Percentiles rank a stretch among this genome's conserved stretches.
Conservation (phyloP, 176 grass and related monocot genomes). For the Triticum aestivum region DNA sequence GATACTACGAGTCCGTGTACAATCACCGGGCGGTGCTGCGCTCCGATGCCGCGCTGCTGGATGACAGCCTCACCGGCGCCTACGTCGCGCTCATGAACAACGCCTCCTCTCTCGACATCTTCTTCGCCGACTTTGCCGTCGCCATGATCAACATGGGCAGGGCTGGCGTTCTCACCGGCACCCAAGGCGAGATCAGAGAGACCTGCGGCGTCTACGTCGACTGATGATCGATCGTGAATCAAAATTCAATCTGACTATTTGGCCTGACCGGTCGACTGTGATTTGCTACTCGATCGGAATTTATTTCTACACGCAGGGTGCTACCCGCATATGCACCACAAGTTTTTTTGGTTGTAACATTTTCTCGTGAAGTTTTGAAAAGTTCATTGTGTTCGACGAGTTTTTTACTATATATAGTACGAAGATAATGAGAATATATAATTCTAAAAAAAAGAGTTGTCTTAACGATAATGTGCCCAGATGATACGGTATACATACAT, state of each 20-base stretch:
- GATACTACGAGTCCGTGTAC: conserved; percentile 45
- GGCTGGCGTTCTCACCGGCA: conserved; percentile 41
- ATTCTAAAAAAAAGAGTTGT: too few relatives aligned
- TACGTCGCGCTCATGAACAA: conserved; percentile 53
- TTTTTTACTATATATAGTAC: too few relatives aligned
- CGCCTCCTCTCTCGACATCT: conserved; percentile 22
- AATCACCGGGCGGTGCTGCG: conserved; percentile 17
- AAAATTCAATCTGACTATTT: neutral
- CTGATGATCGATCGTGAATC: neutral
- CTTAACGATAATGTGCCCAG: too few relatives aligned
- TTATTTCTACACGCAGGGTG: too few relatives aligned
- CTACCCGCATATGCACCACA: too few relatives aligned
- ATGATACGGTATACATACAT: too few relatives aligned
- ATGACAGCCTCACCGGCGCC: conserved; percentile 44
- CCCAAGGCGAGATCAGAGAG: conserved; percentile 51
- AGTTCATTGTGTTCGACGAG: too few relatives aligned
- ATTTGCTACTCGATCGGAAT: too few relatives aligned
- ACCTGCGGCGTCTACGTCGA: conserved; percentile 51
- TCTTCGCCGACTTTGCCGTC: conserved; percentile 61
- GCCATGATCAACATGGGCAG: conserved; percentile 73
- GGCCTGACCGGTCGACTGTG: neutral
- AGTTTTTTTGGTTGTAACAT: too few relatives aligned
- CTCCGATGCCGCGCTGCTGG: conserved; percentile 51
- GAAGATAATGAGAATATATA: too few relatives aligned
- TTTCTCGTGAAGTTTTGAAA: too few relatives aligned